Percentiles rank a stretch among this genome's conserved stretches.
These are phyloP conservation scores for Puccinellia tenuiflora DNA, from an alignment of 176 grass and related monocot genomes.

Conservation along the genomic window DNA sequence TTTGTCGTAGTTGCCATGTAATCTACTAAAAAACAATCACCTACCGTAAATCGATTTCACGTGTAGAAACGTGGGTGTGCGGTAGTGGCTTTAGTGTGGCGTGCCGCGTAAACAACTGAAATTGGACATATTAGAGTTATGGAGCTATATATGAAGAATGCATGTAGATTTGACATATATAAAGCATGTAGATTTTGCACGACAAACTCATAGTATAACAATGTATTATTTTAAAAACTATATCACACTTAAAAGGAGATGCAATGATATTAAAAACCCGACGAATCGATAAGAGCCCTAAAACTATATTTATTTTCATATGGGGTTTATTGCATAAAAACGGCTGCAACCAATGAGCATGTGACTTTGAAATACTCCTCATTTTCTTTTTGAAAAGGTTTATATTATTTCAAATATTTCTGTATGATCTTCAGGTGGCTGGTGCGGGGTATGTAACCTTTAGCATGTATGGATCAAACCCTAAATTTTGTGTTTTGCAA, in stretches of 20 bases:
- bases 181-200: not conserved
- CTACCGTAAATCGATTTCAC: not conserved
- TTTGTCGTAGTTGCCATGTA: not conserved
- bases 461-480: not conserved
- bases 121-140: not conserved
- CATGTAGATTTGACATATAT: not conserved
- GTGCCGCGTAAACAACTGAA: not conserved
- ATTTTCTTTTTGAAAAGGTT: not conserved
- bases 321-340: not conserved
- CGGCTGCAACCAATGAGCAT: not conserved
- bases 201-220: not conserved
- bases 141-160: not conserved
- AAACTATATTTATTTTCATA: not conserved
- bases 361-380: not conserved
- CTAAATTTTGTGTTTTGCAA: not conserved
- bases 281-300: not conserved
- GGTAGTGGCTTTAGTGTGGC: not conserved
- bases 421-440: not conserved
- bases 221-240: not conserved
- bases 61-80: not conserved
- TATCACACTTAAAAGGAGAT: not conserved
- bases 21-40: not conserved
- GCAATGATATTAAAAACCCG: not conserved
- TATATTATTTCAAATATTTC: not conserved
- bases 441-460: not conserved